Percentiles rank a stretch among this genome's conserved stretches.
Evolutionary conservation across 2,329 filamentous ascomycete species (phyloP).

Genomic region (Apiospora marii): DNA sequence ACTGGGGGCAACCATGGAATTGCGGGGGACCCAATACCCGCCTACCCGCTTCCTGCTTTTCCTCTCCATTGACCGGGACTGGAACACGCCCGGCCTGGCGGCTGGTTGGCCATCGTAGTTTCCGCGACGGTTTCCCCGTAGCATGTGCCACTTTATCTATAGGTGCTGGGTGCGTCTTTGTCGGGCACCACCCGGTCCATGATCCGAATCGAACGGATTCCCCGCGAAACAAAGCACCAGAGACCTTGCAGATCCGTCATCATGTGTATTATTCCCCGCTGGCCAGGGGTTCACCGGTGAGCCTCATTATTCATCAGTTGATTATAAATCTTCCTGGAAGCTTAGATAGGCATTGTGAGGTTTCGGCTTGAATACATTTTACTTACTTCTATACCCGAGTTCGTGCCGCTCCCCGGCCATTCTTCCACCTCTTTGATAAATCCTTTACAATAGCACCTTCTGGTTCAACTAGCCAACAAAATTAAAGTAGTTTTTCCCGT

Average conservation of each 20-base stretch:
- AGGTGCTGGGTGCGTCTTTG: neutral
- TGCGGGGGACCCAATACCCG: neutral
- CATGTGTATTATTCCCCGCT: neutral
- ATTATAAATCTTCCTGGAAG: neutral
- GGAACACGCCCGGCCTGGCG: neutral
- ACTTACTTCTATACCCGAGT: neutral
- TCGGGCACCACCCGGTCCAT: neutral
- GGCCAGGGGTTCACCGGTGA: neutral
- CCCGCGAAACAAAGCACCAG: neutral
- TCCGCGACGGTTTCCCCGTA: neutral
- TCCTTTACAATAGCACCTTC: neutral
- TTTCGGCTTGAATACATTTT: neutral
- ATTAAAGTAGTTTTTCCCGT: neutral
- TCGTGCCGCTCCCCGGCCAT: neutral
- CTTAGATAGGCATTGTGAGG: neutral
- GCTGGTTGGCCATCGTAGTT: conserved; percentile 3
- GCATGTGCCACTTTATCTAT: neutral
- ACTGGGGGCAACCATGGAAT: neutral
- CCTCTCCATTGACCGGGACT: neutral
- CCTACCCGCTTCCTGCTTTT: neutral
- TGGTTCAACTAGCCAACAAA: neutral
- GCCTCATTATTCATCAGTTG: conserved; percentile 3
- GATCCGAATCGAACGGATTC: neutral
- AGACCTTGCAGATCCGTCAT: neutral
- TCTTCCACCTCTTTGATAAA: neutral